Evolutionary conservation across 495 filamentous ascomycete genomes (phyloP).

Genomic region (Aspergillus wentii): DNA sequence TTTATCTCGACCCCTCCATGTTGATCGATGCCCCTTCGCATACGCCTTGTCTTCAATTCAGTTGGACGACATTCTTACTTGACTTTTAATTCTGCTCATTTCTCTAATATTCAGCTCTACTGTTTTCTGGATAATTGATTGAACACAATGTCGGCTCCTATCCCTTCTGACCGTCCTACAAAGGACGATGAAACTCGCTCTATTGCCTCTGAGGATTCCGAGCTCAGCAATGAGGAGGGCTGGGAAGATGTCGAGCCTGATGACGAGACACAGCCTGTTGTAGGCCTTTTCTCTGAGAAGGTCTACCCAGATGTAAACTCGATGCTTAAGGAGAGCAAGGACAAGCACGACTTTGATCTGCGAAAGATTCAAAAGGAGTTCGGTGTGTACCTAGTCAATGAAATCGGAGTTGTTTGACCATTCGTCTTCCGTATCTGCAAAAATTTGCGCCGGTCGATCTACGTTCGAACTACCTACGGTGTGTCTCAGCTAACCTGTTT

Average conservation of each 20-base stretch:
- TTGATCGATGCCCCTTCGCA: too few species aligned
- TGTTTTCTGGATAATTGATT: too few species aligned
- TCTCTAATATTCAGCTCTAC: too few species aligned
- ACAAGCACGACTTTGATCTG: slow-evolving; percentile 71
- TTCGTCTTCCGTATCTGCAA: slow-evolving; percentile 2
- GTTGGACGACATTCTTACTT: too few species aligned
- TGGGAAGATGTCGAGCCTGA: slow-evolving; percentile 81
- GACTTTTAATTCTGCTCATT: too few species aligned
- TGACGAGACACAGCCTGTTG: slow-evolving; percentile 57
- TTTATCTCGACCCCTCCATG: slow-evolving; percentile 25
- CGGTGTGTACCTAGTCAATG: slow-evolving; percentile 40
- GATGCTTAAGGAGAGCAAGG: slow-evolving; percentile 71
- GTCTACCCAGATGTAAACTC: slow-evolving; percentile 58
- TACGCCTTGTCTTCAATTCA: too few species aligned
- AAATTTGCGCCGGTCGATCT: slow-evolving; percentile 3
- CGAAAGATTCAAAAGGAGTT: slow-evolving; percentile 57
- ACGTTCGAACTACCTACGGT: slow-evolving; percentile 1
- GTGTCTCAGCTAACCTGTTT: slow-evolving; percentile 15
- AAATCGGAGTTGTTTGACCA: slow-evolving; percentile 4
- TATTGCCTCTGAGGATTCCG: slow-evolving; percentile 38
- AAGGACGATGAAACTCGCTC: slow-evolving; percentile 29
- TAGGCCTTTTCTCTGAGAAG: slow-evolving; percentile 66
- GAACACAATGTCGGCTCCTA: slow-evolving; percentile 29
- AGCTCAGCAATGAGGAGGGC: slow-evolving; percentile 56
- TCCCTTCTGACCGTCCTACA: slow-evolving; percentile 13